phyloP scores from a whole-genome alignment of 768 basidiomycete species.

The Calocybe gangraenosa region DNA sequence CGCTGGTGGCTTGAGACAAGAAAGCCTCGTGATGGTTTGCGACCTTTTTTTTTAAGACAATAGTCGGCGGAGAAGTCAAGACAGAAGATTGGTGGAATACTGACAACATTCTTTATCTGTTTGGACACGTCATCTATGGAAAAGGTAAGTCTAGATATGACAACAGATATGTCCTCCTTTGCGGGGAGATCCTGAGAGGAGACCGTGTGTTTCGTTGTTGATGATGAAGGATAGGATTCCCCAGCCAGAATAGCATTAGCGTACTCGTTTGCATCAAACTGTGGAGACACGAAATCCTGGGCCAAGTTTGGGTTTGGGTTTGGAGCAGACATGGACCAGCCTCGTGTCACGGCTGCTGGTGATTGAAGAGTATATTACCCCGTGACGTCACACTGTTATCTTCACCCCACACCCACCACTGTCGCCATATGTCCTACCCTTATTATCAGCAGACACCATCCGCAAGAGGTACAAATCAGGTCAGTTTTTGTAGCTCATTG shows the following conservation, averaged over 20 bases:
- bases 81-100: slow-evolving; percentile 21
- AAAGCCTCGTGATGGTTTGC: slow-evolving; percentile 79
- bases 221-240: slow-evolving; percentile 58
- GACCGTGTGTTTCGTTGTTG: slow-evolving; percentile 28
- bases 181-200: slow-evolving; percentile 47
- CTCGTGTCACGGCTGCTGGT: neutral
- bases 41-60: slow-evolving; percentile 56
- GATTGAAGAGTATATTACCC: neutral
- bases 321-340: slow-evolving; percentile 8
- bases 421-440: slow-evolving; percentile 34
- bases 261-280: slow-evolving; percentile 87
- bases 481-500: slow-evolving; percentile 8
- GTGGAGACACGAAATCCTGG: slow-evolving; percentile 64
- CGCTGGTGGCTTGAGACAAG: slow-evolving; percentile 75
- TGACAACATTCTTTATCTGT: slow-evolving; percentile 81
- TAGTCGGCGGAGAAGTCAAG: slow-evolving; percentile 3
- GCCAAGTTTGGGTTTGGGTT: slow-evolving; percentile 52
- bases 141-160: slow-evolving; percentile 81
- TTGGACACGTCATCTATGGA: slow-evolving; percentile 90
- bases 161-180: slow-evolving; percentile 86
- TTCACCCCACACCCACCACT: neutral
- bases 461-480: slow-evolving; percentile 49
- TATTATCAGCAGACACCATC: slow-evolving; percentile 41
- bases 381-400: slow-evolving; percentile 12
- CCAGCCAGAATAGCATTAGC: slow-evolving; percentile 89